Percentiles rank a stretch among this genome's conserved stretches.
These are phyloP conservation scores for Oryza coarctata DNA, from an alignment of 176 grass and related monocot genomes.

Conservation along the genomic window DNA sequence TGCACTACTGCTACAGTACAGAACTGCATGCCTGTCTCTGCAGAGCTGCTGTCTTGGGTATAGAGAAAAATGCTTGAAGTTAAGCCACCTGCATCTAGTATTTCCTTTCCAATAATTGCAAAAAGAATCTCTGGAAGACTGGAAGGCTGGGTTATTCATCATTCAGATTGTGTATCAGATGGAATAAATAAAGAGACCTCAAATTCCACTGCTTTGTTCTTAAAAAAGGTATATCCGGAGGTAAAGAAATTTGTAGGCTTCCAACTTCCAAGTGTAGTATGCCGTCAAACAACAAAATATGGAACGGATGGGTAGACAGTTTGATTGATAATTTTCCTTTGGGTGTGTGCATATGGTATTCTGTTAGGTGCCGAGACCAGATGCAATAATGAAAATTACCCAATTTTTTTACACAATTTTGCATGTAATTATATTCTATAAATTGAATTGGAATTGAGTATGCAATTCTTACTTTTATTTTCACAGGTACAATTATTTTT, in stretches of 20 bases:
- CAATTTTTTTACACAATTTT: not conserved
- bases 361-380: not conserved
- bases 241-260: not conserved
- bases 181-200: not conserved
- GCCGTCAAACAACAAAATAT: too few relatives aligned
- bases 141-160: not conserved
- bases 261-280: not conserved
- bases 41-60: slow-evolving; percentile 12
- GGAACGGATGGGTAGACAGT: too few relatives aligned
- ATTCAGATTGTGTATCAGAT: not conserved
- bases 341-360: too few relatives aligned
- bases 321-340: not conserved
- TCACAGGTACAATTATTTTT: not conserved
- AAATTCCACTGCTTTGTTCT: not conserved
- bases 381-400: not conserved
- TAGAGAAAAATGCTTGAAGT: slow-evolving; percentile 3
- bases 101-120: slow-evolving; percentile 29
- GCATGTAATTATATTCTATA: not conserved
- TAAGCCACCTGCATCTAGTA: slow-evolving; percentile 13
- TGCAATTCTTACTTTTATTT: not conserved
- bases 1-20: slow-evolving; percentile 30
- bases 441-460: not conserved
- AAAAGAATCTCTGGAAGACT: not conserved
- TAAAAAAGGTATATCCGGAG: not conserved
- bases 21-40: slow-evolving; percentile 34